Percentiles rank a stretch among this genome's conserved stretches.
Conservation (phyloP, 2,329 filamentous ascomycete genomes). For the Hawksworthiomyces lignivorus region DNA sequence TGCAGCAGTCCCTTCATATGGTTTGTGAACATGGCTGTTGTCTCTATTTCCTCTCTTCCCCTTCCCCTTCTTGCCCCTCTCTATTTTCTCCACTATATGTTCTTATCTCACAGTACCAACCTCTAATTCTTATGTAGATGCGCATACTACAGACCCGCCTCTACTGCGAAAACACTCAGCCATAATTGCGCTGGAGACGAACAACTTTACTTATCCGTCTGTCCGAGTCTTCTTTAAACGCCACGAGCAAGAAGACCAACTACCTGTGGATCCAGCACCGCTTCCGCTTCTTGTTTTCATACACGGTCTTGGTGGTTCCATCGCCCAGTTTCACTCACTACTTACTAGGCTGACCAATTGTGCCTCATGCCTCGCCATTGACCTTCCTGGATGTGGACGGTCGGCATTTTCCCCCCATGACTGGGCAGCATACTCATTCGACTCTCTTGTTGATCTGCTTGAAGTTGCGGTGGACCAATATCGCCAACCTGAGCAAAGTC, state of each 20-base stretch:
- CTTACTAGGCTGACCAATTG: slow-evolving; percentile 74
- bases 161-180: slow-evolving; percentile 71
- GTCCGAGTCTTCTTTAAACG: slow-evolving; percentile 77
- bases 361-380: slow-evolving; percentile 78
- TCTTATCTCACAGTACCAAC: too few relatives aligned
- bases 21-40: not conserved
- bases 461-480: slow-evolving; percentile 67
- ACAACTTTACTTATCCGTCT: slow-evolving; percentile 59
- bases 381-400: slow-evolving; percentile 81
- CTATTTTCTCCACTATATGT: too few relatives aligned
- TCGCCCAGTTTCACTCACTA: slow-evolving; percentile 78
- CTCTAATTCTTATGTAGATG: slow-evolving; percentile 17
- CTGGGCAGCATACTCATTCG: slow-evolving; percentile 73
- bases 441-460: slow-evolving; percentile 68
- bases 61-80: too few relatives aligned
- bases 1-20: not conserved
- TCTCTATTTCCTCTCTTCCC: not conserved
- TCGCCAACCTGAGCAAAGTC: slow-evolving; percentile 61
- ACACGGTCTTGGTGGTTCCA: slow-evolving; percentile 87
- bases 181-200: slow-evolving; percentile 65
- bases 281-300: slow-evolving; percentile 84
- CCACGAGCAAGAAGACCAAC: slow-evolving; percentile 74
- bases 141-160: slow-evolving; percentile 61
- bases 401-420: slow-evolving; percentile 64
- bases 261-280: slow-evolving; percentile 64